These are phyloP conservation scores for Vitis riparia DNA, from an alignment of 164 flowering plant genomes.

Conservation along the genomic window DNA sequence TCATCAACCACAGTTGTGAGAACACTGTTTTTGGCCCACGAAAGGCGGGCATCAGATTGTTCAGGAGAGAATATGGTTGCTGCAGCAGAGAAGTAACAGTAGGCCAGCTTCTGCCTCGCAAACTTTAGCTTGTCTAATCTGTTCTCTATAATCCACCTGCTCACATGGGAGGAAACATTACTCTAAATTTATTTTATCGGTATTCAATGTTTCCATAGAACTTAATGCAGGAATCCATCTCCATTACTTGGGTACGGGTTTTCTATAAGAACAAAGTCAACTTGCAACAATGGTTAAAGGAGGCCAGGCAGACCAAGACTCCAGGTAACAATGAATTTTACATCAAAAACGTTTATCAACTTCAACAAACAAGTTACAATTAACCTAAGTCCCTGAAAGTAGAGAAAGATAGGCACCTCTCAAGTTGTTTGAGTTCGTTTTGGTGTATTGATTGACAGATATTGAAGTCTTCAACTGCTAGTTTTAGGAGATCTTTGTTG, in stretches of 20 bases:
- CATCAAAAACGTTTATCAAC: no score
- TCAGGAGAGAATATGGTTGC: slow-evolving; percentile 53
- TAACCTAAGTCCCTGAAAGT: neutral
- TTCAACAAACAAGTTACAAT: no score
- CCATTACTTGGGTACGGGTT: neutral
- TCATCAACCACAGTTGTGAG: slow-evolving; percentile 77
- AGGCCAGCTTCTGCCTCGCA: slow-evolving; percentile 75
- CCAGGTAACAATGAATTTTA: no score
- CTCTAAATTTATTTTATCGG: neutral
- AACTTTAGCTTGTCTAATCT: slow-evolving; percentile 75
- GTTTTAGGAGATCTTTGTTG: slow-evolving; percentile 32
- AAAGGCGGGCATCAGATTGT: slow-evolving; percentile 63
- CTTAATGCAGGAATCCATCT: neutral
- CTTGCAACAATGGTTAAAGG: no score
- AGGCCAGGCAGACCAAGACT: no score
- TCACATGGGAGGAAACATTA: neutral
- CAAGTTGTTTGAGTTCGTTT: slow-evolving; percentile 54
- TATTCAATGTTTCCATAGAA: neutral
- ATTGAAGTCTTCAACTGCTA: slow-evolving; percentile 63
- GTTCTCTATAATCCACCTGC: slow-evolving; percentile 76
- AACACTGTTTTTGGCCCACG: slow-evolving; percentile 71
- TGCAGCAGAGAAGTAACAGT: slow-evolving; percentile 75
- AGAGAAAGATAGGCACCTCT: slow-evolving; percentile 32
- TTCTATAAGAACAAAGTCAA: neutral
- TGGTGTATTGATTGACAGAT: slow-evolving; percentile 44